Evolutionary conservation across 2,329 filamentous ascomycete genomes (phyloP), one percentile per base, ranked within the genome.

Genomic region (Cladosporium colombiae): DNA sequence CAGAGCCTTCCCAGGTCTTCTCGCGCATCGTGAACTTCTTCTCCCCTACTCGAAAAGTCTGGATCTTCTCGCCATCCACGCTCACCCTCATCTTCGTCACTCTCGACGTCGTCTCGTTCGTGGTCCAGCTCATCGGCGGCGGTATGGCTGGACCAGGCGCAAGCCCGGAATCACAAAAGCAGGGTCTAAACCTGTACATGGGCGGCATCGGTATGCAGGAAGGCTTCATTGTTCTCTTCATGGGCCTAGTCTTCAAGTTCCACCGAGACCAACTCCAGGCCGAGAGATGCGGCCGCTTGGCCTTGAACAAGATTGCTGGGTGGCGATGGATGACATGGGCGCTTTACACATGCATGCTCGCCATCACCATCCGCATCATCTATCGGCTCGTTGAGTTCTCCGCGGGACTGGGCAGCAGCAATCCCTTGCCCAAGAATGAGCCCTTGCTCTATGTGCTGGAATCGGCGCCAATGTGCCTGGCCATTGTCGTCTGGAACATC

Each of bases 301-400:
- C 35, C 16, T 25, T 62, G 18, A 29, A 46, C 16, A 59, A 65
- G 56, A 44, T 23, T 23, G 18, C 23, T 46, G 58, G 56, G 25
- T 40, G 56, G 53, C 16, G 58, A 62, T 60, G 73, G 74, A 2
- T 71, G 83, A 0, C n/a, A 27, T 27, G 25, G 21, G 50, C 50
- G 23, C 50, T 55, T 11, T 83, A 81, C 65, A 72, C 72, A 3
- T 71, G 70, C 0, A 72, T 84, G 11, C 67, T 68, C 0, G 73
- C 82, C 35, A 82, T 84, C 64, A 80, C 80, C 0, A 75, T 79
- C 33, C 83, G 86, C 37, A 87, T 89, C 72, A 81, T 87, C 68
- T 89, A 83, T 74, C 84, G 86, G 33, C 78, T 89, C 1, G 74
- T 80, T 60, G 85, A 89, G 73, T 89, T 84, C 70, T 78, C 80